These are phyloP conservation scores for Trichoderma asperelloides DNA, from an alignment of 495 filamentous ascomycete species.

Conservation along the genomic window DNA sequence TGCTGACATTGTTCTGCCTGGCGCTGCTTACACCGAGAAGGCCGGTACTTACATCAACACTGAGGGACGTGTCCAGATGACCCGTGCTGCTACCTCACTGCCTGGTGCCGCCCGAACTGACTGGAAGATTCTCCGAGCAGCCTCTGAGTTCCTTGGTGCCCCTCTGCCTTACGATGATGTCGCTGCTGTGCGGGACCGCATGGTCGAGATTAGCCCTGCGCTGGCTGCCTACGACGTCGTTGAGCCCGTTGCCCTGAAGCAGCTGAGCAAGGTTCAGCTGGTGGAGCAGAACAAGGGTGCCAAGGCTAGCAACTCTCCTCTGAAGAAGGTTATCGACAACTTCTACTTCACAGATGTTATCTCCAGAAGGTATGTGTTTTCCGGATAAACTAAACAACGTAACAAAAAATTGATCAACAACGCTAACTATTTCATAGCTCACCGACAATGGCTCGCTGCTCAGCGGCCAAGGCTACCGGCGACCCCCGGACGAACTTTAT, in stretches of 20 bases:
- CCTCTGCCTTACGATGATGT: slow-evolving; percentile 90
- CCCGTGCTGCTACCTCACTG: slow-evolving; percentile 72
- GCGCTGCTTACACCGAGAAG: slow-evolving; percentile 95
- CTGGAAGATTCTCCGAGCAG: slow-evolving; percentile 96
- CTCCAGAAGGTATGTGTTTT: slow-evolving; percentile 65
- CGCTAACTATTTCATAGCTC: slow-evolving; percentile 50
- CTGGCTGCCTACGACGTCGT: slow-evolving; percentile 84
- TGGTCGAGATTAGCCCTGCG: slow-evolving; percentile 88
- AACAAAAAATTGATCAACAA: not conserved
- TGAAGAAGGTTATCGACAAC: slow-evolving; percentile 81
- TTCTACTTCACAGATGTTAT: slow-evolving; percentile 98
- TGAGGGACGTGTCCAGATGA: slow-evolving; percentile 90
- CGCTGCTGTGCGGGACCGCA: slow-evolving; percentile 74
- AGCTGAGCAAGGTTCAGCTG: slow-evolving; percentile 80
- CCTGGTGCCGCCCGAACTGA: slow-evolving; percentile 87
- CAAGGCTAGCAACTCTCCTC: slow-evolving; percentile 52
- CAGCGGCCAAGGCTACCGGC: slow-evolving; percentile 63
- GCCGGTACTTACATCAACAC: slow-evolving; percentile 96
- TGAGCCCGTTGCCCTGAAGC: slow-evolving; percentile 60
- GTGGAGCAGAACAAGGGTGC: slow-evolving; percentile 90
- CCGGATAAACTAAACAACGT: not conserved
- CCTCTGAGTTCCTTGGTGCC: slow-evolving; percentile 79
- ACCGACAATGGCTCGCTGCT: slow-evolving; percentile 94
- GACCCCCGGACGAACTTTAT: slow-evolving; percentile 77
- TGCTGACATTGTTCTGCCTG: slow-evolving; percentile 88